These are phyloP conservation scores for Didymella lethalis DNA, from an alignment of 2,329 filamentous ascomycete species.

Conservation along the genomic window DNA sequence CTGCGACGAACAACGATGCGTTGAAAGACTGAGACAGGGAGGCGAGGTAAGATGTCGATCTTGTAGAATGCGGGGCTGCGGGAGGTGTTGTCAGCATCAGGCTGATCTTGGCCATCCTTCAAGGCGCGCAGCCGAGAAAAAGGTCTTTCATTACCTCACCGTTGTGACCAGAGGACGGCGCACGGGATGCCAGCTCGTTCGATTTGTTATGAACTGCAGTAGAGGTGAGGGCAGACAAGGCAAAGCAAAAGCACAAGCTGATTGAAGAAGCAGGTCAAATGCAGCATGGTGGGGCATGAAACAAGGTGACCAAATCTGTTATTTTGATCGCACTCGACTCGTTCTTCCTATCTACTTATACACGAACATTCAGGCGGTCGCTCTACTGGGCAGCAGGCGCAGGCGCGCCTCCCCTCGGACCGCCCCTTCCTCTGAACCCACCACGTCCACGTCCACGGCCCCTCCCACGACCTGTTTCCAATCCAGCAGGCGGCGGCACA, in stretches of 20 bases:
- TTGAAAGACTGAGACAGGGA: too few relatives aligned
- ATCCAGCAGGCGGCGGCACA: slow-evolving; percentile 48
- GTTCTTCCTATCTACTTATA: neutral
- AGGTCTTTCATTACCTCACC: too few relatives aligned
- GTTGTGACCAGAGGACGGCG: too few relatives aligned
- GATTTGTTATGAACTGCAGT: too few relatives aligned
- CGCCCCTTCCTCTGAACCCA: slow-evolving; percentile 42
- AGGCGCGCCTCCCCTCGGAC: slow-evolving; percentile 36
- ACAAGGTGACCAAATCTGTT: neutral
- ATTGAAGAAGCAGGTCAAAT: neutral
- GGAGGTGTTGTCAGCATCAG: too few relatives aligned
- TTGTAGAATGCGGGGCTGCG: too few relatives aligned
- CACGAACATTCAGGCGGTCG: neutral
- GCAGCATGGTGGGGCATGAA: neutral
- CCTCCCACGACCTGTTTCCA: slow-evolving; percentile 36
- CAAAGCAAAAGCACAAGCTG: neutral
- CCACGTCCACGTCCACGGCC: slow-evolving; percentile 44
- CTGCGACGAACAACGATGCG: too few relatives aligned
- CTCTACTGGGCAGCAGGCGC: slow-evolving; percentile 30
- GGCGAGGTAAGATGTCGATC: too few relatives aligned
- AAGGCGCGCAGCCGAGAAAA: too few relatives aligned
- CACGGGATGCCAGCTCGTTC: too few relatives aligned
- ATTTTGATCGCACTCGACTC: neutral
- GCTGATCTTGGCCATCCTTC: too few relatives aligned
- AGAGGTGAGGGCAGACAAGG: neutral